A percentile compares a stretch with the other conserved stretches of the same genome.
Evolutionary conservation across 371 early-diverging fungal genomes (phyloP).

Genomic region (Globomyces sp.): DNA sequence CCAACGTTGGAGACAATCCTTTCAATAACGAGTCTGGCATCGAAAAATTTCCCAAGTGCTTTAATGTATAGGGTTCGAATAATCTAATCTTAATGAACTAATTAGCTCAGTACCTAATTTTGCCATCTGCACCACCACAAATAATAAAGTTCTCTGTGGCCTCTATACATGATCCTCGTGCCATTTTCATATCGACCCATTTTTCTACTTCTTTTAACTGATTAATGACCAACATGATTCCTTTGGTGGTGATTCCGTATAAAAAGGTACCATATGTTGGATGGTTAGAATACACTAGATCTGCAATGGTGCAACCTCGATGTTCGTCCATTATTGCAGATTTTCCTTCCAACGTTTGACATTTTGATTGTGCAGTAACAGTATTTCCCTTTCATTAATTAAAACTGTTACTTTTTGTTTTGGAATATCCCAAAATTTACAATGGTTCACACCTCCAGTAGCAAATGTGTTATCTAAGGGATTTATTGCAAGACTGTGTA

Average conservation of each 20-base stretch:
- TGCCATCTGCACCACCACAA: constrained; percentile 73
- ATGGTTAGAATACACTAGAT: constrained; percentile 47
- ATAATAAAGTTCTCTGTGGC: constrained; percentile 61
- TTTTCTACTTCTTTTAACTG: constrained; percentile 67
- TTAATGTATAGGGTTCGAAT: constrained; percentile 65
- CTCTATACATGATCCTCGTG: constrained; percentile 63
- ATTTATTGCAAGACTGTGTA: constrained; percentile 61
- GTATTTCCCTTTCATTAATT: constrained; percentile 40
- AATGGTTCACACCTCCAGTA: constrained; percentile 75
- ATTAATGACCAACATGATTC: constrained; percentile 67
- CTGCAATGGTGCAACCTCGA: constrained; percentile 70
- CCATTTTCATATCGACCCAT: constrained; percentile 76
- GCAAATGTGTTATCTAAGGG: constrained; percentile 69
- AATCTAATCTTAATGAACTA: constrained; percentile 47
- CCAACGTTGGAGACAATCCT: constrained; percentile 16
- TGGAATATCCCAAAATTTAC: constrained; percentile 80
- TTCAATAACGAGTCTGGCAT: constrained; percentile 65
- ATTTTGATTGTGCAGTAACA: constrained; percentile 25
- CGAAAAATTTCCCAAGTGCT: constrained; percentile 69
- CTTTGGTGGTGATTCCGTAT: constrained; percentile 68
- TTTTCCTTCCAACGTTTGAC: constrained; percentile 69
- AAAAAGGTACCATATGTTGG: constrained; percentile 40
- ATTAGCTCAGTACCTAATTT: constrained; percentile 21
- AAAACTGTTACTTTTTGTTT: constrained; percentile 40
- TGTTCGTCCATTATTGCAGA: constrained; percentile 69